phyloP scores from a whole-genome alignment of 1,139 yeast species.

The Schwanniomyces etchellsii region DNA sequence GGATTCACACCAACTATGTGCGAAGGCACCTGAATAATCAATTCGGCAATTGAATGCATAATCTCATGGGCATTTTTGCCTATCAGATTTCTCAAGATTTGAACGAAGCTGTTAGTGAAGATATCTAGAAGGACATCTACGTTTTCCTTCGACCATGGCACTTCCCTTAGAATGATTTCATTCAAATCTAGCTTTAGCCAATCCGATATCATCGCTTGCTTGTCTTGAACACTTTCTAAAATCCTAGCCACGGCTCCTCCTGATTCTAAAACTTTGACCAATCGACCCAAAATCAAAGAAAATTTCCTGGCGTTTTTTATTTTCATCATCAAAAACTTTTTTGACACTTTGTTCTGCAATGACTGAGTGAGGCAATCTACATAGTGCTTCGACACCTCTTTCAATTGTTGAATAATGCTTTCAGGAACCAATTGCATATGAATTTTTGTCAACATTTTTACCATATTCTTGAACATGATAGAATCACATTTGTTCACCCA shows the following conservation, averaged over 20 bases:
- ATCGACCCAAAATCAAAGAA: conserved; percentile 49
- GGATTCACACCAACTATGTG: conserved; percentile 46
- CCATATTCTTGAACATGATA: conserved; percentile 54
- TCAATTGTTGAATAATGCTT: conserved; percentile 47
- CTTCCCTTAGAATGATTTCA: conserved; percentile 47
- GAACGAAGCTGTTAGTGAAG: conserved; percentile 28
- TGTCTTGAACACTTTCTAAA: conserved; percentile 40
- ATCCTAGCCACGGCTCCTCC: conserved; percentile 52
- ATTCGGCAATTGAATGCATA: conserved; percentile 15
- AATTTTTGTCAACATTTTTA: conserved; percentile 61
- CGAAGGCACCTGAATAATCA: conserved; percentile 39
- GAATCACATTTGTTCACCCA: conserved; percentile 71
- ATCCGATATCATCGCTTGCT: conserved; percentile 50
- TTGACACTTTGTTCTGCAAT: conserved; percentile 44
- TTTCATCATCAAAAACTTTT: conserved; percentile 46
- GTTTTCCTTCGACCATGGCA: conserved; percentile 42
- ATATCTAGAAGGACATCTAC: conserved; percentile 29
- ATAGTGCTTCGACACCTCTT: conserved; percentile 38
- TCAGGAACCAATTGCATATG: conserved; percentile 56
- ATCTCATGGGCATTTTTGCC: conserved; percentile 4
- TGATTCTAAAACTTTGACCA: conserved; percentile 55
- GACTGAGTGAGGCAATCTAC: conserved; percentile 32
- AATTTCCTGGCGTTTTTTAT: conserved; percentile 53
- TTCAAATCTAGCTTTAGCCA: conserved; percentile 54
- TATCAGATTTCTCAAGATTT: conserved; percentile 4